Base-by-base conservation (phyloP, 108 stramenopile genomes). In the Seminavis robusta region DNA sequence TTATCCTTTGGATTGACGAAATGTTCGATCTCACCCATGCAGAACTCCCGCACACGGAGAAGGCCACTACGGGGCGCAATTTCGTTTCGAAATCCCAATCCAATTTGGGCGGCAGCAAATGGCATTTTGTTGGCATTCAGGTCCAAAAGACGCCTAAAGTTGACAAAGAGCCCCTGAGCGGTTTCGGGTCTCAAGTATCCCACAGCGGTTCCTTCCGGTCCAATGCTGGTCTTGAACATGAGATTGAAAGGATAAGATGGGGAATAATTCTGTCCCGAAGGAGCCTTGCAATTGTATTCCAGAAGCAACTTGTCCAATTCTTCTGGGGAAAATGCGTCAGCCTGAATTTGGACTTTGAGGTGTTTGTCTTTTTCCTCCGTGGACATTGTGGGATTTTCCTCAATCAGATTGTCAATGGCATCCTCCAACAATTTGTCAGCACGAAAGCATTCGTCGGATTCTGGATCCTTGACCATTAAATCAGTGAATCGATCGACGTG, bases 401-500 rank as follows among this genome's bases (percentile, higher is more conserved):
- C 93, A 34, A 99, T 56, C 55, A 98, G 62, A 38, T 83, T 67
- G 58, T 99, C 99, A 63, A 99, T 98, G 50, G 81, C 85, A 80
- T 99, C 99, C 73, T 99, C 99, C 47, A 99, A 71, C 43, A 99
- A 76, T 77, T 97, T 97, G 69, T 98, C 98, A 27, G 96, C 98
- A 52, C 98, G 88, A 68, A 93, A 91, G 52, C 96, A 96, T 59
- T 97, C 95, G 3, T 94, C 95, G 30, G 77, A 88, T 23, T 68
- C 80, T 5, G 73, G 63, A 60, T 96, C 93, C 52, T 88, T 94
- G 25, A 98, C 99, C 99, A 99, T 99, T 49, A 99, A 81, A 81
- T 99, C 99, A n/a, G 97, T 97, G 71, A 99, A 99, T 3, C 95
- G 90, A 59, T 99, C 99, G 23, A 99, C 99, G 71, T 99, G 99